phyloP scores from a whole-genome alignment of 2,329 filamentous ascomycete genomes.

The Mycosphaerelloides madeirae region DNA sequence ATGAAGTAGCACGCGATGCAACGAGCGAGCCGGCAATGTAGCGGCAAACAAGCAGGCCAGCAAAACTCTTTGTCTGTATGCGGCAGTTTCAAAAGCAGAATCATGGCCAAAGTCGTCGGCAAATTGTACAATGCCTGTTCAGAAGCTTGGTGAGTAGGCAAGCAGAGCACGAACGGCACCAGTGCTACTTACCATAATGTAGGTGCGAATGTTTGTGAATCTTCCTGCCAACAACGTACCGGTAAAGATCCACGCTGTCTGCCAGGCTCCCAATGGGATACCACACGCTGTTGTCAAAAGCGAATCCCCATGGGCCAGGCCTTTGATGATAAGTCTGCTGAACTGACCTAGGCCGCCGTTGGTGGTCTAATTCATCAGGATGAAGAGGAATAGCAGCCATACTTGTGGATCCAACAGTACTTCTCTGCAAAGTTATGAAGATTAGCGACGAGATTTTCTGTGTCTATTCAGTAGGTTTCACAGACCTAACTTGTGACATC shows the following conservation, averaged over 20 bases:
- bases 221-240: conserved; percentile 50
- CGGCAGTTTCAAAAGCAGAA: conserved; percentile 49
- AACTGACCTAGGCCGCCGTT: conserved; percentile 54
- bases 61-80: conserved; percentile 34
- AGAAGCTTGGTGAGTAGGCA: no score
- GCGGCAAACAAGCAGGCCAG: conserved; percentile 49
- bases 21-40: conserved; percentile 50
- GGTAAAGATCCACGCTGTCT: conserved; percentile 50
- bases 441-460: no score
- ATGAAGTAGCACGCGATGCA: conserved; percentile 48
- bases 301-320: conserved; percentile 37
- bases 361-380: conserved; percentile 50
- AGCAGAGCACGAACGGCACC: no score
- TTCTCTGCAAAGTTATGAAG: no score
- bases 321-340: conserved; percentile 53
- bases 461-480: no score
- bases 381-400: conserved; percentile 34
- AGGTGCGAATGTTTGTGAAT: conserved; percentile 48
- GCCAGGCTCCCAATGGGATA: conserved; percentile 53
- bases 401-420: conserved; percentile 60
- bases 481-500: conserved; percentile 48
- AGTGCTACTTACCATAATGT: no score
- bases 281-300: conserved; percentile 46
- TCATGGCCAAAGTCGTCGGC: conserved; percentile 49
- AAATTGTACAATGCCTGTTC: conserved; percentile 47